Conservation (phyloP, 495 filamentous ascomycete species). For the Cenococcum geophilum region DNA sequence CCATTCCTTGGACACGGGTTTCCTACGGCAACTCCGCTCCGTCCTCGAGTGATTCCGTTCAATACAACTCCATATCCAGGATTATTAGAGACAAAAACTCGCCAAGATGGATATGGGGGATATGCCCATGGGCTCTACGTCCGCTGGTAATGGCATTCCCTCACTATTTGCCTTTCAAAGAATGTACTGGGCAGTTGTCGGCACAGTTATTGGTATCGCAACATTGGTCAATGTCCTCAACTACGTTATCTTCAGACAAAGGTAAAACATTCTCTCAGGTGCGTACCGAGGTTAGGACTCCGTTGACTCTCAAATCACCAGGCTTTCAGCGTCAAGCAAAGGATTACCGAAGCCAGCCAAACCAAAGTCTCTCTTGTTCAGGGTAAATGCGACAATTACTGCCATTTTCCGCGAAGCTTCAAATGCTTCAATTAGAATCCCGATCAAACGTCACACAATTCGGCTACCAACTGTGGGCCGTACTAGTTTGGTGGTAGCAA, state of each 20-base stretch:
- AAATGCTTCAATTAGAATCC: conserved; percentile 55
- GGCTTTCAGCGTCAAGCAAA: conserved; percentile 35
- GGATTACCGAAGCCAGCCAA: conserved; percentile 53
- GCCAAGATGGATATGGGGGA: conserved; percentile 19
- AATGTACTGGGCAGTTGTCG: conserved; percentile 58
- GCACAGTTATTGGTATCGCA: conserved; percentile 49
- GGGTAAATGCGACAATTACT: conserved; percentile 59
- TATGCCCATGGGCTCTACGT: conserved; percentile 41
- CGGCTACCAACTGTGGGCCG: conserved; percentile 53
- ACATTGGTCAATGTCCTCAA: conserved; percentile 48
- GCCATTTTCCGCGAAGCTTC: conserved; percentile 61
- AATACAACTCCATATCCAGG: neutral
- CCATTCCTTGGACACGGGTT: neutral
- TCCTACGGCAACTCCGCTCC: neutral
- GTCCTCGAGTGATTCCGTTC: neutral
- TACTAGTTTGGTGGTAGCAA: conserved; percentile 47
- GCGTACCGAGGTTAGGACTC: neutral
- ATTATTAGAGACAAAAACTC: neutral
- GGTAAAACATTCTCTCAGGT: conserved; percentile 36
- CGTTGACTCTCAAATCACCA: conserved; percentile 16
- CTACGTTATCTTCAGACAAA: conserved; percentile 42
- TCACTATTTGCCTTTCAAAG: conserved; percentile 46
- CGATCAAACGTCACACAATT: conserved; percentile 42
- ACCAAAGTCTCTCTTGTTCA: conserved; percentile 53
- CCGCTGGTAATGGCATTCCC: conserved; percentile 44